Conservation (phyloP, 1,139 yeast genomes). For the Saccharomyces hybrid region DNA sequence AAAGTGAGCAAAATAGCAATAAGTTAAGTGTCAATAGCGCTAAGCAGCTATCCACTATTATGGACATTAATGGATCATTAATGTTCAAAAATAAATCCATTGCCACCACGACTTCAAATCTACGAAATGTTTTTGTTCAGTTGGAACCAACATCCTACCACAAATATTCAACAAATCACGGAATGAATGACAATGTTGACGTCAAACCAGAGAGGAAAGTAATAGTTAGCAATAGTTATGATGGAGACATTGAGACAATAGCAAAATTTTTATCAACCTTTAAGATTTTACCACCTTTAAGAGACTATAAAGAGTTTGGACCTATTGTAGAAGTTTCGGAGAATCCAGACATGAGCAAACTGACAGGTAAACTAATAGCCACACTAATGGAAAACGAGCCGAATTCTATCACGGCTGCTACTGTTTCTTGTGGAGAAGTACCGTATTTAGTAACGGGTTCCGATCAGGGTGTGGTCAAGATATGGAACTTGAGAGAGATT, state of each 20-base stretch:
- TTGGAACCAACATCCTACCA: conserved; percentile 32
- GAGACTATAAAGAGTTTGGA: conserved; percentile 69
- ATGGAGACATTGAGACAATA: conserved; percentile 60
- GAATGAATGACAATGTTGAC: conserved; percentile 1
- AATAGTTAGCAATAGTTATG: conserved; percentile 45
- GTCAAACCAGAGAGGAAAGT: conserved; percentile 11
- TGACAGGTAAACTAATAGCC: conserved; percentile 48
- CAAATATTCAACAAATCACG: conserved; percentile 4
- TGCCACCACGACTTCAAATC: conserved; percentile 50
- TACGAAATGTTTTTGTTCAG: conserved; percentile 59
- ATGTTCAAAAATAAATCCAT: conserved; percentile 33
- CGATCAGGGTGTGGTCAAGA: conserved; percentile 56
- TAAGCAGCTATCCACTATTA: conserved; percentile 9
- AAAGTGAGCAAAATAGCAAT: background rate
- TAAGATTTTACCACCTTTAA: conserved; percentile 48
- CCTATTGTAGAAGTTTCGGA: conserved; percentile 14
- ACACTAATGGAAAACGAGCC: conserved; percentile 48
- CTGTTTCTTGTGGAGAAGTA: conserved; percentile 49
- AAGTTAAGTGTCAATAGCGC: background rate
- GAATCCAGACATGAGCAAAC: conserved; percentile 27
- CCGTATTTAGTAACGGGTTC: conserved; percentile 73
- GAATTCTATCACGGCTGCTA: conserved; percentile 46
- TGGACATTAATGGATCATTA: conserved; percentile 30
- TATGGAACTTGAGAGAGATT: conserved; percentile 71
- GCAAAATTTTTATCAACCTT: conserved; percentile 47